Base-by-base conservation (phyloP, 768 basidiomycete species). In the Termitomyces sp. region DNA sequence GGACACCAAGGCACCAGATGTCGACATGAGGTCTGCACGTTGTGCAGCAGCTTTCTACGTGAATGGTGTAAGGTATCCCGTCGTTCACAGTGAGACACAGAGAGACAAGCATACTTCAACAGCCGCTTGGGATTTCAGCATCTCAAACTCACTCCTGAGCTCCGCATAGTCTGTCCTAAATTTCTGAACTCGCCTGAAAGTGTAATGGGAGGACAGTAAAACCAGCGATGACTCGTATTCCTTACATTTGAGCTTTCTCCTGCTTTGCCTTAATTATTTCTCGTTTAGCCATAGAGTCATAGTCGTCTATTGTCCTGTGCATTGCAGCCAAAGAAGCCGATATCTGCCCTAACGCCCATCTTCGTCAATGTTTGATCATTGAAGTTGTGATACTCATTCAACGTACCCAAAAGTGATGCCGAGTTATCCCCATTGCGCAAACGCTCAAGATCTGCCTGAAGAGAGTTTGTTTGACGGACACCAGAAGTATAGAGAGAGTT, bases 231-330 rank as follows among this genome's bases (percentile, higher is more conserved):
- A 44, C 11, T 53, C 9, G 16, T 3, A 11, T 46, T 41, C 72
- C 83, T 64, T 64, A 94, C 91, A 89, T 88, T 67, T 89, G 81
- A 0, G 95, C 97, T 74, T 98, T 98, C 74, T 98, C 96, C 71
- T 94, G 88, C 73, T 97, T 98, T 44, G 91, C 86, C 63, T 91
- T 93, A 52, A 98, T 94, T 67, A 97, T 93, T 72, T 99, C 97
- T 59, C 95, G 80, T 74, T 88, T 91, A 0, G 91, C 93, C 91
- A 98, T 94, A 9, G 90, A 88, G 64, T 98, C 95, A 67, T 96
- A 98, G 67, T 99, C 97, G 59, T 98, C 95, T 60, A 98, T 87
- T 53, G 97, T 94, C 56, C 97, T 76, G 49, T 91, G 87, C 81
- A 98, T 87, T 2, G 94, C 94, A 27, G 93, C 84, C n/a, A 99